A percentile compares a stretch with the other conserved stretches of the same genome.
Conservation (phyloP, 139 green algal genomes). For the Asterochloris sp. region DNA sequence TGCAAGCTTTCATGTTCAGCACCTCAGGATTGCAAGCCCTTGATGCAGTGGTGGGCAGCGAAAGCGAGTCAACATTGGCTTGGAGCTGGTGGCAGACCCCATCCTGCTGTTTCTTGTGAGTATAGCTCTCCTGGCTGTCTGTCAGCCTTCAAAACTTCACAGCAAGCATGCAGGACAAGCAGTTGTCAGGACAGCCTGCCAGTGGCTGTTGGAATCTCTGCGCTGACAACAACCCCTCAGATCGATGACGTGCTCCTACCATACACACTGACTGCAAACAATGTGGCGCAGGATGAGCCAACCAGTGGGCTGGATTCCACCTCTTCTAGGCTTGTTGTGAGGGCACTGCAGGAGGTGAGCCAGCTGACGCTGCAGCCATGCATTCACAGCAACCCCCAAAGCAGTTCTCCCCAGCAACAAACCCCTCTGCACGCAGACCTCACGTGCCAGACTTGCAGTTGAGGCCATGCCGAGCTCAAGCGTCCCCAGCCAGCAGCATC, state of each 20-base stretch:
- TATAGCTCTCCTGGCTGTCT: neutral
- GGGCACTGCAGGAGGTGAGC: constrained; percentile 35
- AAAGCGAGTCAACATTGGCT: constrained; percentile 74
- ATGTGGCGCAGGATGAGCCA: constrained; percentile 44
- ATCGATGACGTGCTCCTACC: neutral
- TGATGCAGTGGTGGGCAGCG: constrained; percentile 34
- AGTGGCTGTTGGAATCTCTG: too few species aligned
- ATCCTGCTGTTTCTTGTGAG: constrained; percentile 60
- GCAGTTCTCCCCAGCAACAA: too few species aligned
- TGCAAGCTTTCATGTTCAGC: neutral
- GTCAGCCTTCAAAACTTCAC: too few species aligned
- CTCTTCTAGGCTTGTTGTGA: constrained; percentile 44
- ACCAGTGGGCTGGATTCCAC: constrained; percentile 65
- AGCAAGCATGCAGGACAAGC: neutral
- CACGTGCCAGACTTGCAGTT: too few species aligned
- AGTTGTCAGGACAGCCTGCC: too few species aligned
- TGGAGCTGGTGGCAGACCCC: constrained; percentile 75
- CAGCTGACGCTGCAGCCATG: too few species aligned
- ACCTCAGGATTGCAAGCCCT: neutral
- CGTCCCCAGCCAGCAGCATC: too few species aligned
- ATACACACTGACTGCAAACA: neutral
- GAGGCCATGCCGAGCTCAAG: too few species aligned
- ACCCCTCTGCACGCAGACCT: too few species aligned
- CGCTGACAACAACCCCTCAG: too few species aligned
- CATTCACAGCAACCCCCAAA: too few species aligned